phyloP scores from a whole-genome alignment of 2,329 filamentous ascomycete species.

The Cordyceps fumosorosea region DNA sequence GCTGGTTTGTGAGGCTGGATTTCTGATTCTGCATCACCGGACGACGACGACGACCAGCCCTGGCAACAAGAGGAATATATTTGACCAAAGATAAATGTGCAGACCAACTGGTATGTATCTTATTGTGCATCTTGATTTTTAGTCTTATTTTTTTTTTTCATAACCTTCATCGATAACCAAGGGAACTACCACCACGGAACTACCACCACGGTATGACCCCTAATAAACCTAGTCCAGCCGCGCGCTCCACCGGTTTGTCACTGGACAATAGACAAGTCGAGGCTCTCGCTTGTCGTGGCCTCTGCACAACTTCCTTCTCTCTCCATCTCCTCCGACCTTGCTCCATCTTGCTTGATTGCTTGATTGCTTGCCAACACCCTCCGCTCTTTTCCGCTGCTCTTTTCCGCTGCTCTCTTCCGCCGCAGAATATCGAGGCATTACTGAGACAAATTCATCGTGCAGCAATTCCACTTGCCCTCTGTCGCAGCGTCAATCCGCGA shows the following conservation, averaged over 20 bases:
- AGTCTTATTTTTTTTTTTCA: too few relatives aligned
- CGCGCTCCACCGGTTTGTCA: neutral
- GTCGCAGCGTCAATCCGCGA: too few relatives aligned
- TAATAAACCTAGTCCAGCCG: too few relatives aligned
- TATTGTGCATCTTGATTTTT: neutral
- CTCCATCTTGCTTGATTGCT: neutral
- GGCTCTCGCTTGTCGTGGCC: neutral
- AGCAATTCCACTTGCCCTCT: neutral
- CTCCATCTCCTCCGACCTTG: neutral
- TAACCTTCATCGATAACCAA: too few relatives aligned
- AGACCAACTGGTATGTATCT: neutral
- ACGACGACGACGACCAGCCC: neutral
- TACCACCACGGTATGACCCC: too few relatives aligned
- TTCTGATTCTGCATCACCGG: neutral
- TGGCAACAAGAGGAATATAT: neutral
- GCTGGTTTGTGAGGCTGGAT: too few relatives aligned
- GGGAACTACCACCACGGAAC: too few relatives aligned
- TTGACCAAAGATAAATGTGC: neutral
- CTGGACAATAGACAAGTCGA: neutral
- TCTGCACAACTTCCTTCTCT: neutral
- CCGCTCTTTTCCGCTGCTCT: neutral
- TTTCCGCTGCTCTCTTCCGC: neutral
- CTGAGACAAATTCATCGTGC: neutral
- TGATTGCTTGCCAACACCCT: neutral
- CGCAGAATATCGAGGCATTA: neutral